phyloP scores from a whole-genome alignment of 1,284 basidiomycete species.

The Cryptococcus jaspeensis region DNA sequence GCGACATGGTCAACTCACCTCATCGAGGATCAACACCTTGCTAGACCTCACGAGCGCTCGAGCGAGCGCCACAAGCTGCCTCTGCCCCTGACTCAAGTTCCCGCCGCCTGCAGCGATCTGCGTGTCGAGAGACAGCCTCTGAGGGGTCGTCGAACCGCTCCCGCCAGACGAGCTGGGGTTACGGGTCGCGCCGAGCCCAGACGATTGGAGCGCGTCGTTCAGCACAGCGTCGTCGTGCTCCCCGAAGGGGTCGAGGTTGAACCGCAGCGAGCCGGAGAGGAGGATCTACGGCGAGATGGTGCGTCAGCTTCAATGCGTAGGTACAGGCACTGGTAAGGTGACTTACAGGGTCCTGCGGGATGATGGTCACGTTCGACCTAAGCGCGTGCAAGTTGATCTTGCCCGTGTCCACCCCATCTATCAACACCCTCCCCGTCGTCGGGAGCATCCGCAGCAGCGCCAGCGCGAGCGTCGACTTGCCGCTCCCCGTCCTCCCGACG shows the following conservation, averaged over 20 bases:
- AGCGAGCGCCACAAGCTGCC: slow-evolving; percentile 62
- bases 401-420: slow-evolving; percentile 50
- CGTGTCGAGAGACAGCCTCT: slow-evolving; percentile 48
- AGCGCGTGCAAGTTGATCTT: slow-evolving; percentile 64
- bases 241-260: slow-evolving; percentile 73
- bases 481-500: slow-evolving; percentile 69
- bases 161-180: slow-evolving; percentile 8
- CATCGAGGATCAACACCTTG: slow-evolving; percentile 59
- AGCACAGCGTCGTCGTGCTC: slow-evolving; percentile 66
- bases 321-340: slow-evolving; percentile 1
- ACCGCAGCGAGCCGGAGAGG: slow-evolving; percentile 74
- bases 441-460: slow-evolving; percentile 57
- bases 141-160: slow-evolving; percentile 35
- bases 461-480: slow-evolving; percentile 60
- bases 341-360: slow-evolving; percentile 59
- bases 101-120: slow-evolving; percentile 54
- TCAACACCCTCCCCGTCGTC: slow-evolving; percentile 58
- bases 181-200: slow-evolving; percentile 48
- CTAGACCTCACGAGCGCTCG: slow-evolving; percentile 56
- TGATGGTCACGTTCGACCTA: slow-evolving; percentile 59
- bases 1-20: slow-evolving; percentile 33
- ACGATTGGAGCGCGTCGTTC: slow-evolving; percentile 55
- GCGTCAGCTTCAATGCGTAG: slow-evolving; percentile 14
- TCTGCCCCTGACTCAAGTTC: slow-evolving; percentile 69
- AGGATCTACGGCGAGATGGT: slow-evolving; percentile 38